Evolutionary conservation across 495 filamentous ascomycete species (phyloP).

Genomic region (Aspergillus bridgeri): DNA sequence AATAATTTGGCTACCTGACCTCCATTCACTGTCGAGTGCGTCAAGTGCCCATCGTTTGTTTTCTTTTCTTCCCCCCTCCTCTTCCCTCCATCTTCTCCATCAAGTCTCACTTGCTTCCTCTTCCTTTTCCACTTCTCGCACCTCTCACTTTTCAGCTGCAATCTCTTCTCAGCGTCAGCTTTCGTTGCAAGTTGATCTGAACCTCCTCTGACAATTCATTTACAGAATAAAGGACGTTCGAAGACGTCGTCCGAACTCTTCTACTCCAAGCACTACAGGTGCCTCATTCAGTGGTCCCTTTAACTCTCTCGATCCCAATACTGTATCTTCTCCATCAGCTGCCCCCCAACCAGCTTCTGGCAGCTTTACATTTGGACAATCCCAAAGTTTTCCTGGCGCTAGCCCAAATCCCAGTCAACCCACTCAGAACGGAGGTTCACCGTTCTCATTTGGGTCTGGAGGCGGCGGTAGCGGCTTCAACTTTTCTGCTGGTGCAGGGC

Average conservation of each 20-base stretch:
- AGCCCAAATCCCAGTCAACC: slow-evolving; percentile 25
- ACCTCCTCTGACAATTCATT: slow-evolving; percentile 10
- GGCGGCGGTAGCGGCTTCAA: slow-evolving; percentile 29
- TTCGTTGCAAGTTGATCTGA: background rate
- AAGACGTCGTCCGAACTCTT: slow-evolving; percentile 25
- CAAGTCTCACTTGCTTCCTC: slow-evolving; percentile 1
- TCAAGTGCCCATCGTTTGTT: slow-evolving; percentile 4
- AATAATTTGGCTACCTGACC: background rate
- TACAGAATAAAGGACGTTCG: slow-evolving; percentile 38
- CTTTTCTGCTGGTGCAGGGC: slow-evolving; percentile 28
- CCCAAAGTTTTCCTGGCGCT: slow-evolving; percentile 45
- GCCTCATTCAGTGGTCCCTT: slow-evolving; percentile 30
- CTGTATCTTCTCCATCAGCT: slow-evolving; percentile 27
- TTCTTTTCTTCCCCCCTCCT: background rate
- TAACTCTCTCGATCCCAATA: slow-evolving; percentile 26
- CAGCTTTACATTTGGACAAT: slow-evolving; percentile 46
- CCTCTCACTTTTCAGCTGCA: slow-evolving; percentile 9
- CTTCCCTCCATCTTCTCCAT: slow-evolving; percentile 1
- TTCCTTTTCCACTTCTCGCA: background rate
- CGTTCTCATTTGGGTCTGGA: slow-evolving; percentile 40
- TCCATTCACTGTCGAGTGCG: background rate
- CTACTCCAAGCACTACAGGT: slow-evolving; percentile 18
- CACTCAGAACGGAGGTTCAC: slow-evolving; percentile 27
- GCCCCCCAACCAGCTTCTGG: slow-evolving; percentile 25
- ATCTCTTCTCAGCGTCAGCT: background rate